Conservation (phyloP, 192 early-diverging fungal species). For the Podochytrium sp. region DNA sequence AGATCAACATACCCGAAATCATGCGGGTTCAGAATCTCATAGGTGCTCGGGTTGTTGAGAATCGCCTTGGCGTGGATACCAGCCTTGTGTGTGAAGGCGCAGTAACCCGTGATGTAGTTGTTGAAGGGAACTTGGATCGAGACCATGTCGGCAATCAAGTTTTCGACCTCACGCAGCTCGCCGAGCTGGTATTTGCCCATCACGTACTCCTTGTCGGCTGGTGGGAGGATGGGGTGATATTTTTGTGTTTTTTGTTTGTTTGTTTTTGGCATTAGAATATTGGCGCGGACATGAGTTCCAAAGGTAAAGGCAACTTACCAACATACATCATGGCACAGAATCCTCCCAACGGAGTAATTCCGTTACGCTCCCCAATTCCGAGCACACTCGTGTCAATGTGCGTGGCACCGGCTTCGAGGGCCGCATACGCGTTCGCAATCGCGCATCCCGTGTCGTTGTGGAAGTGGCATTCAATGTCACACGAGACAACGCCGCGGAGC, state of each 20-base stretch:
- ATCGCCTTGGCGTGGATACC: slow-evolving; percentile 99
- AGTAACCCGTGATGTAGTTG: slow-evolving; percentile 99
- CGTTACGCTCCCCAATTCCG: slow-evolving; percentile 98
- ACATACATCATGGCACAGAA: slow-evolving; percentile 95
- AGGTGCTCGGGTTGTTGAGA: slow-evolving; percentile 97
- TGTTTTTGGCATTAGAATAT: background rate
- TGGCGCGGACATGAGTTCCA: background rate
- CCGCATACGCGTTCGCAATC: slow-evolving; percentile 96
- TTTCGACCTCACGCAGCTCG: slow-evolving; percentile 93
- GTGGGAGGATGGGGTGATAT: background rate
- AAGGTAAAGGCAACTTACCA: slow-evolving; percentile 6
- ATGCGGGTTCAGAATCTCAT: slow-evolving; percentile 97
- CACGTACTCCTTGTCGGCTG: slow-evolving; percentile 85
- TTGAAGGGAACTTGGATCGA: slow-evolving; percentile 97
- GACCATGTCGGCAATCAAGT: slow-evolving; percentile 94
- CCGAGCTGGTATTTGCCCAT: slow-evolving; percentile 92
- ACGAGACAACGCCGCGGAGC: slow-evolving; percentile 90
- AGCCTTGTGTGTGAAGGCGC: slow-evolving; percentile 99
- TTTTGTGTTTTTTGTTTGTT: background rate
- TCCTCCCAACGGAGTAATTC: slow-evolving; percentile 94
- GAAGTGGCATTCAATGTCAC: slow-evolving; percentile 99
- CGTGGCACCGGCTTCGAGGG: slow-evolving; percentile 95
- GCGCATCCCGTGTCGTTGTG: slow-evolving; percentile 99
- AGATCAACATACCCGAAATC: slow-evolving; percentile 80
- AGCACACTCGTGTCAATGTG: slow-evolving; percentile 98